Conservation (phyloP, 2,329 filamentous ascomycete genomes). For the Oidium heveae region DNA sequence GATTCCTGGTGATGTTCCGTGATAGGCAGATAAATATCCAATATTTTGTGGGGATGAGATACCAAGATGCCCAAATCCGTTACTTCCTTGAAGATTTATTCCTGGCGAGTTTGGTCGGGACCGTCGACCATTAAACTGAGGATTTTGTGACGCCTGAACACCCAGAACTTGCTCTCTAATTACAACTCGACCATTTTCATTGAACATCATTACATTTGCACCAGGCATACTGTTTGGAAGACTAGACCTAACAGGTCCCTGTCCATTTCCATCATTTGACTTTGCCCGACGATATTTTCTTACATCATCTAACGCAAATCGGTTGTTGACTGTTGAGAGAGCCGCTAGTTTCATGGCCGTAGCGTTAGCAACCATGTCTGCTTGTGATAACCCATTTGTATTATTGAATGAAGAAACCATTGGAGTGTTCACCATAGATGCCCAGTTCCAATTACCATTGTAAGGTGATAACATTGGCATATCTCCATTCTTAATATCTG, state of each 20-base stretch:
- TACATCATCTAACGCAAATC: slow-evolving; percentile 87
- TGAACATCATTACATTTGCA: slow-evolving; percentile 76
- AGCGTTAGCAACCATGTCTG: slow-evolving; percentile 95
- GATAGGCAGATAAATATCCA: slow-evolving; percentile 76
- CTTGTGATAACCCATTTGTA: slow-evolving; percentile 33
- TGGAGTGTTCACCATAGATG: slow-evolving; percentile 92
- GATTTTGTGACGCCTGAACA: slow-evolving; percentile 38
- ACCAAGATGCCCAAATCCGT: slow-evolving; percentile 33
- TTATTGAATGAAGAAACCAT: slow-evolving; percentile 68
- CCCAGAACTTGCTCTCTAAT: slow-evolving; percentile 66
- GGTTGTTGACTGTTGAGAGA: slow-evolving; percentile 91
- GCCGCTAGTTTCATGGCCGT: slow-evolving; percentile 98
- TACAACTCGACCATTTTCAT: slow-evolving; percentile 72
- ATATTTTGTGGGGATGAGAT: slow-evolving; percentile 86
- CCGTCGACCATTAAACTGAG: slow-evolving; percentile 38
- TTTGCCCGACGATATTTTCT: slow-evolving; percentile 83
- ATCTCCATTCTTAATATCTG: slow-evolving; percentile 41
- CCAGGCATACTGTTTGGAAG: slow-evolving; percentile 38
- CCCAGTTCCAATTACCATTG: slow-evolving; percentile 75
- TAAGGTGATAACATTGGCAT: slow-evolving; percentile 73
- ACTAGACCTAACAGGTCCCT: slow-evolving; percentile 40
- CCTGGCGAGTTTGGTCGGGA: slow-evolving; percentile 81
- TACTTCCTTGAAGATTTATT: slow-evolving; percentile 48
- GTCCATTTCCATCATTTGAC: slow-evolving; percentile 58
- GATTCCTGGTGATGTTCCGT: slow-evolving; percentile 36